Percentiles rank a stretch among this genome's conserved stretches.
Evolutionary conservation across 2,329 filamentous ascomycete genomes (phyloP).

Genomic region (Diaporthe ampelina): DNA sequence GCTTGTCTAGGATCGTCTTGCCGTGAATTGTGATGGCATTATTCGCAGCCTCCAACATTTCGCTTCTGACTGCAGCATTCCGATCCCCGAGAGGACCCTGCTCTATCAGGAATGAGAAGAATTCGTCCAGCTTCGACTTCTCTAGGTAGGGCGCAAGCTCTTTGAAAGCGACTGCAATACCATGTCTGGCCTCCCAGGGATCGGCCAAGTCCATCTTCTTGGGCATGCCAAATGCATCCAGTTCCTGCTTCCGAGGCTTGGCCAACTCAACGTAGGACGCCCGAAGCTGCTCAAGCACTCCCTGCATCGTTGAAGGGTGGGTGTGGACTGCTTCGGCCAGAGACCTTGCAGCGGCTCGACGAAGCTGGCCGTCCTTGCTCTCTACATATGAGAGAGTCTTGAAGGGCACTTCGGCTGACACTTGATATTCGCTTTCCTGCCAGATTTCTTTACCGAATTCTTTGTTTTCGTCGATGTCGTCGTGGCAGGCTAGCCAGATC

Average conservation of each 20-base stretch:
- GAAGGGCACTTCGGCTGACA: conserved; percentile 74
- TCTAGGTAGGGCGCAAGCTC: conserved; percentile 81
- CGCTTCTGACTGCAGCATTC: conserved; percentile 80
- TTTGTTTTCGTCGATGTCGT: conserved; percentile 88
- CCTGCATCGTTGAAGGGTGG: conserved; percentile 71
- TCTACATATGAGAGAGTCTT: conserved; percentile 84
- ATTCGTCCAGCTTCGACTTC: conserved; percentile 77
- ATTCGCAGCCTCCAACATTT: conserved; percentile 94
- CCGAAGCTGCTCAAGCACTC: conserved; percentile 76
- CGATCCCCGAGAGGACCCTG: conserved; percentile 89
- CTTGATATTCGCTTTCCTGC: conserved; percentile 89
- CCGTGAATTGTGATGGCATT: conserved; percentile 85
- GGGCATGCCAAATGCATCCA: conserved; percentile 95
- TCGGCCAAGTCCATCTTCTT: conserved; percentile 89
- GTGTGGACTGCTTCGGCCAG: conserved; percentile 80
- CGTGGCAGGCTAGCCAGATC: conserved; percentile 93
- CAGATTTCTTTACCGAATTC: conserved; percentile 90
- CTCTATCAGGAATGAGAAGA: conserved; percentile 89
- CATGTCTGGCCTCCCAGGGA: conserved; percentile 91
- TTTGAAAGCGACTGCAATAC: conserved; percentile 88
- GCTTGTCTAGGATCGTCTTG: conserved; percentile 83
- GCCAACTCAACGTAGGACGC: conserved; percentile 82
- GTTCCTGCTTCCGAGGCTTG: conserved; percentile 84
- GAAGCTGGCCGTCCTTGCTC: conserved; percentile 83
- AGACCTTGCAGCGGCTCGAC: conserved; percentile 85